phyloP scores from a whole-genome alignment of 352 stramenopile genomes.

The Pythium plurisporium region DNA sequence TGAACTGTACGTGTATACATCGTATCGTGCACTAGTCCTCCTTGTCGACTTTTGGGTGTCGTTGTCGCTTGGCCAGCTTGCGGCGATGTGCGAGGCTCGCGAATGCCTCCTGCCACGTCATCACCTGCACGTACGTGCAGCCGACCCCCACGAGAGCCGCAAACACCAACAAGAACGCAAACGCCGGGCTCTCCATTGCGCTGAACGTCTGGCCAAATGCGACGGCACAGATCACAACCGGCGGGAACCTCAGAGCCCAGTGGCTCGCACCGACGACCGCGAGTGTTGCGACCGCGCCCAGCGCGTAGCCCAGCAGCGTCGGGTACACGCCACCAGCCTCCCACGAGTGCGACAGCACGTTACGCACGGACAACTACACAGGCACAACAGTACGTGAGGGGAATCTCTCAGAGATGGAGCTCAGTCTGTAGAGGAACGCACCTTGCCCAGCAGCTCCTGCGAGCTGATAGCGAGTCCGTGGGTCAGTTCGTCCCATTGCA shows the following conservation, averaged over 20 bases:
- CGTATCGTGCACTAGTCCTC: conserved; percentile 17
- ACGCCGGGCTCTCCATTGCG: conserved; percentile 24
- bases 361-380: conserved; percentile 36
- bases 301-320: conserved; percentile 48
- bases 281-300: conserved; percentile 37
- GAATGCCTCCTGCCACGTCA: conserved; percentile 49
- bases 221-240: conserved; percentile 4
- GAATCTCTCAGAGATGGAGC: too few species aligned
- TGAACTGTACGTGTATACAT: too few species aligned
- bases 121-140: conserved; percentile 57
- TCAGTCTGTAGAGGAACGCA: neutral
- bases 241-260: conserved; percentile 17
- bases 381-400: neutral
- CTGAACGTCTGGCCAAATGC: conserved; percentile 14
- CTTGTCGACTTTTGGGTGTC: conserved; percentile 29
- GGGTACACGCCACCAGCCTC: conserved; percentile 53
- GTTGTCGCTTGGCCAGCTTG: conserved; percentile 10
- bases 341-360: conserved; percentile 44
- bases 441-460: conserved; percentile 20
- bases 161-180: conserved; percentile 30
- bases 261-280: conserved; percentile 33
- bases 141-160: conserved; percentile 35
- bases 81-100: conserved; percentile 29
- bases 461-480: conserved; percentile 1
- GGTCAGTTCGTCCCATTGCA: conserved; percentile 17